A percentile compares a stretch with the other conserved stretches of the same genome.
phyloP scores from a whole-genome alignment of 2,329 filamentous ascomycete species.

The Niveomyces coronatus region DNA sequence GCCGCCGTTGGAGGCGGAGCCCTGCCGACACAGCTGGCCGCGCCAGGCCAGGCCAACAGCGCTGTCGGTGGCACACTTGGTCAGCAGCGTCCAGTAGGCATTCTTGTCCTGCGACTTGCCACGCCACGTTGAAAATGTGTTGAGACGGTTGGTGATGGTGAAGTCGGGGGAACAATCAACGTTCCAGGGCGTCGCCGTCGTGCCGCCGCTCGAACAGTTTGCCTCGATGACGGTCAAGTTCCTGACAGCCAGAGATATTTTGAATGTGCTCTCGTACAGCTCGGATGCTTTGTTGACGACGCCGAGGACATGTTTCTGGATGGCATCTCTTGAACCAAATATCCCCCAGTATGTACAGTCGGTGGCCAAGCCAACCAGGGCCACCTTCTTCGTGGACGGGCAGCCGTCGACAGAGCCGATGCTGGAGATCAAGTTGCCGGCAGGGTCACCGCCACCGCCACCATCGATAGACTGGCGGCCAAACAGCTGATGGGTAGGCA shows the following conservation, averaged over 20 bases:
- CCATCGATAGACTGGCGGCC: conserved; percentile 63
- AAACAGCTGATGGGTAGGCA: conserved; percentile 56
- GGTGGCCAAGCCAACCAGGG: conserved; percentile 81
- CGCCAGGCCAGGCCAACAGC: conserved; percentile 92
- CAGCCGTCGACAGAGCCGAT: conserved; percentile 82
- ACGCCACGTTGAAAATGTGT: conserved; percentile 82
- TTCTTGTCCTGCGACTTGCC: conserved; percentile 67
- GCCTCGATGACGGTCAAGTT: conserved; percentile 71
- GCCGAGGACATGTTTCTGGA: conserved; percentile 65
- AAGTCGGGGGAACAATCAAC: conserved; percentile 53
- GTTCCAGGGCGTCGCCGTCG: conserved; percentile 72
- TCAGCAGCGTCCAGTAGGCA: conserved; percentile 88
- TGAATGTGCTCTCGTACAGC: conserved; percentile 84
- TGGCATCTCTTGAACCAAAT: conserved; percentile 46
- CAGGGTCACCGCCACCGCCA: conserved; percentile 61
- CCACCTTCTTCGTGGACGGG: conserved; percentile 81
- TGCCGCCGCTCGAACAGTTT: conserved; percentile 61
- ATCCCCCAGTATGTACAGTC: conserved; percentile 87
- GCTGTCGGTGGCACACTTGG: conserved; percentile 67
- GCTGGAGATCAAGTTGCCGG: conserved; percentile 64
- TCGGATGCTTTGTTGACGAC: conserved; percentile 80
- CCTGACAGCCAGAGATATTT: conserved; percentile 82
- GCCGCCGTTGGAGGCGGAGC: conserved; percentile 43
- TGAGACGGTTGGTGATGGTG: conserved; percentile 68
- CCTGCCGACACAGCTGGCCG: conserved; percentile 66